Percentiles rank a stretch among this genome's conserved stretches.
Conservation (phyloP, 306 rosid genomes). For the Dryas drummondii region DNA sequence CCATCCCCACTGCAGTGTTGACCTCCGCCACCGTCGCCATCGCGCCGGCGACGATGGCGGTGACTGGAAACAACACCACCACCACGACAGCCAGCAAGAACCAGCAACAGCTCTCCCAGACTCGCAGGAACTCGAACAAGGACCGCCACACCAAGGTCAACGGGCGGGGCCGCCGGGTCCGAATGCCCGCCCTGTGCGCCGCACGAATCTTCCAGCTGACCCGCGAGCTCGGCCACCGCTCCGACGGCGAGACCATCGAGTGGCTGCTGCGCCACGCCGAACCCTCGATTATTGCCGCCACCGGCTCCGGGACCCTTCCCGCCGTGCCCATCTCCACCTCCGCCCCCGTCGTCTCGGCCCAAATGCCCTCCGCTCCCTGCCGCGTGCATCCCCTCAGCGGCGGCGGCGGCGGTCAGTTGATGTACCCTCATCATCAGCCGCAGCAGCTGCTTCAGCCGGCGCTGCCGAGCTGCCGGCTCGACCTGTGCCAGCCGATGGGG, state of each 20-base stretch:
- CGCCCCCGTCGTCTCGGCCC: slow-evolving; percentile 25
- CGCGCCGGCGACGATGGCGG: no score
- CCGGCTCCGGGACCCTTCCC: slow-evolving; percentile 78
- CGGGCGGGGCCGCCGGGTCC: slow-evolving; percentile 90
- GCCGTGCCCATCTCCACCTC: slow-evolving; percentile 42
- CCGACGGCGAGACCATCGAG: slow-evolving; percentile 95
- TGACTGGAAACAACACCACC: no score
- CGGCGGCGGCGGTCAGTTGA: slow-evolving; percentile 28
- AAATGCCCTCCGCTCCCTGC: slow-evolving; percentile 42
- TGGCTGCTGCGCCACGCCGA: slow-evolving; percentile 95
- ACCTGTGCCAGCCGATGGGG: slow-evolving; percentile 46
- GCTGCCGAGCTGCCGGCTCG: slow-evolving; percentile 59
- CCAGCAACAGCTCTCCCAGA: slow-evolving; percentile 24
- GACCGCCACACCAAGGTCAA: slow-evolving; percentile 96
- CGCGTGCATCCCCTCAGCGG: slow-evolving; percentile 33
- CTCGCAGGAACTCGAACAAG: slow-evolving; percentile 40
- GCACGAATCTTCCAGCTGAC: slow-evolving; percentile 91
- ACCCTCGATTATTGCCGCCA: slow-evolving; percentile 77
- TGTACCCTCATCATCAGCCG: slow-evolving; percentile 30
- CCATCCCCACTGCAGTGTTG: slow-evolving; percentile 3
- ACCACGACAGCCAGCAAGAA: no score
- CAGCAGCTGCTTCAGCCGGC: slow-evolving; percentile 16
- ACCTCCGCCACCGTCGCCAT: slow-evolving; percentile 4
- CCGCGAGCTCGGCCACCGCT: slow-evolving; percentile 91
- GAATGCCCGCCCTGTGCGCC: slow-evolving; percentile 96